Conservation (phyloP, 108 stramenopile genomes). For the Cyclotella kingstonii region DNA sequence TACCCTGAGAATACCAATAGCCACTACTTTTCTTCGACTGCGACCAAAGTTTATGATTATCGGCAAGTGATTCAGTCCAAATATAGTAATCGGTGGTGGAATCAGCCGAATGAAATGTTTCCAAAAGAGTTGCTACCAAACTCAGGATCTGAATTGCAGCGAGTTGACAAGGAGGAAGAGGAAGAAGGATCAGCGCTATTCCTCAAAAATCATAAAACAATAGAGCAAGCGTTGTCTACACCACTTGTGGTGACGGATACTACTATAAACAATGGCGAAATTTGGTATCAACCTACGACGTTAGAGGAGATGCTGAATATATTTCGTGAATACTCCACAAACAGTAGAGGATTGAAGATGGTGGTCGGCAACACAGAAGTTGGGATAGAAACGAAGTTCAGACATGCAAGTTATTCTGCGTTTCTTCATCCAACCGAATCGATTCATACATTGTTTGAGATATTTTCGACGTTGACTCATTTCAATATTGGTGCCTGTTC, state of each 20-base stretch:
- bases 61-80: slow-evolving; percentile 27
- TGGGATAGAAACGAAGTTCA: slow-evolving; percentile 87
- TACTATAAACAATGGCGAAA: slow-evolving; percentile 68
- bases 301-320: slow-evolving; percentile 70
- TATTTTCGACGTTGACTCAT: slow-evolving; percentile 27
- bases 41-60: slow-evolving; percentile 53
- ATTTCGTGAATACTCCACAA: slow-evolving; percentile 51
- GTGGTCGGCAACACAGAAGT: slow-evolving; percentile 96
- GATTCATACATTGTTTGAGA: slow-evolving; percentile 52
- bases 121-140: slow-evolving; percentile 57
- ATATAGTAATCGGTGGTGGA: slow-evolving; percentile 52
- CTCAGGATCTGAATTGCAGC: no score
- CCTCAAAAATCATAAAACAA: not conserved
- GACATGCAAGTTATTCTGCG: slow-evolving; percentile 67
- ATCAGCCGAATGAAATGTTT: slow-evolving; percentile 71
- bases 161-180: no score
- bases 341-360: slow-evolving; percentile 68
- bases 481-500: slow-evolving; percentile 72
- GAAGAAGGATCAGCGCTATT: no score
- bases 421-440: slow-evolving; percentile 65
- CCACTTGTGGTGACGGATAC: slow-evolving; percentile 72
- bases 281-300: slow-evolving; percentile 88
- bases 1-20: no score
- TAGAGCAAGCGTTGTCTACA: no score
- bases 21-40: slow-evolving; percentile 54